Base-by-base conservation (phyloP, 352 stramenopile species). In the Phytopythium boreale region DNA sequence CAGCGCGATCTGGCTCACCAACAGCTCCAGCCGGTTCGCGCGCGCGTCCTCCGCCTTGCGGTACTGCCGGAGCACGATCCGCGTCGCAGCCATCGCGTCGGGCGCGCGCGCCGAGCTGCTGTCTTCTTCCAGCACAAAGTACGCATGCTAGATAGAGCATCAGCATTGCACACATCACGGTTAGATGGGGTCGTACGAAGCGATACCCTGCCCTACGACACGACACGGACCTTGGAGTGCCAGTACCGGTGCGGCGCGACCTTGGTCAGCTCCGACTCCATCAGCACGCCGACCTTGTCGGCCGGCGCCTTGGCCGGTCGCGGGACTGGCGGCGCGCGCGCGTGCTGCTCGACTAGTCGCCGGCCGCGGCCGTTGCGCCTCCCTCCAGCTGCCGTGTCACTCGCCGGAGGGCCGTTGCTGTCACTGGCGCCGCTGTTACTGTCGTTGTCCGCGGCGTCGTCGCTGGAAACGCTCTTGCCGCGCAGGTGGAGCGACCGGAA, bases 51-150 rank as follows among this genome's bases (percentile, higher is more conserved):
- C 49, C 11, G 66, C n/a, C 36, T 71, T 70, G n/a, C 68, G 68
- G 53, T 83, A 91, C 71, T 93, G 79, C 19, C 71, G 63, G 27
- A 93, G 58, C 36, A 67, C 74, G 56, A 91, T 74, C 12, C 64
- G 63, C 51, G 68, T 6, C 0, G 37, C 15, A 2, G 44, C 51
- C 27, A 52, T 14, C 19, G 29, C 64, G 10, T 8, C 53, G 2
- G 22, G 34, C 49, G 56, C 15, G 49, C 51, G 50, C 55, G 17
- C 44, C 2, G 47, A 58, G 29, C 60, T 56, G 11, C 7, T 49
- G 61, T 61, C 56, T 56, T 87, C 69, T 41, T 81, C 79, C 59
- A 93, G 60, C 34, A 88, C 71, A 57, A 88, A 91, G 56, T 88
- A 91, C 9, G 51, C 76, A 8, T 74, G 71, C 60, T 72, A 46